These are phyloP conservation scores for Leishmania gerbilli DNA, from an alignment of 208 protist species.

Conservation along the genomic window DNA sequence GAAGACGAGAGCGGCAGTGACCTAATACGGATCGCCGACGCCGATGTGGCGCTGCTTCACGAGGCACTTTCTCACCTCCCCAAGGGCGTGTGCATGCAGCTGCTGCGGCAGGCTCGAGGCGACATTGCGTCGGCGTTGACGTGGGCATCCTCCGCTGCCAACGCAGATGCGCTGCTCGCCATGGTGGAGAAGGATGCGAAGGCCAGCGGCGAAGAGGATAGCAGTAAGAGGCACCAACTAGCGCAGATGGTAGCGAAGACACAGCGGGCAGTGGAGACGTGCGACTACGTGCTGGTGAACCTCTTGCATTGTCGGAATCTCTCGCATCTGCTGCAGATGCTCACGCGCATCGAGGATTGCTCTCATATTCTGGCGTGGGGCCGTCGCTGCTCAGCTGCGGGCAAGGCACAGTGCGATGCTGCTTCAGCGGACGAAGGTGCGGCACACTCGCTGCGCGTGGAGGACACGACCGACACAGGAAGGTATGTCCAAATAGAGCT, in stretches of 20 bases:
- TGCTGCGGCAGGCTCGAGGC: slow-evolving; percentile 26
- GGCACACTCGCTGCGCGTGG: neutral
- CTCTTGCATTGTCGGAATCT: slow-evolving; percentile 40
- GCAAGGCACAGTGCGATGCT: neutral
- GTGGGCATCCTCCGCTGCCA: slow-evolving; percentile 18
- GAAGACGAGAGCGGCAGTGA: slow-evolving; percentile 5
- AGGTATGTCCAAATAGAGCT: slow-evolving; percentile 43
- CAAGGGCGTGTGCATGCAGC: slow-evolving; percentile 28
- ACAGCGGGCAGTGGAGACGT: slow-evolving; percentile 5
- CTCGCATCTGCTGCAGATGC: slow-evolving; percentile 50
- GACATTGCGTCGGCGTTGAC: slow-evolving; percentile 22
- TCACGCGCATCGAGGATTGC: slow-evolving; percentile 76
- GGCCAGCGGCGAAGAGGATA: neutral
- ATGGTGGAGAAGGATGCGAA: slow-evolving; percentile 23
- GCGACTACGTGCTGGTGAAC: slow-evolving; percentile 55
- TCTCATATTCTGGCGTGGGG: slow-evolving; percentile 91
- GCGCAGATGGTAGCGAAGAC: slow-evolving; percentile 21
- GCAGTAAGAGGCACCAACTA: neutral
- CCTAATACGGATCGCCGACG: slow-evolving; percentile 4
- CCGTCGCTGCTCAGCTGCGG: slow-evolving; percentile 9
- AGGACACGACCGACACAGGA: slow-evolving; percentile 4
- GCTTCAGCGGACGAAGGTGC: slow-evolving; percentile 1
- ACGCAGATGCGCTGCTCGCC: slow-evolving; percentile 12
- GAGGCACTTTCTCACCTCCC: slow-evolving; percentile 35
- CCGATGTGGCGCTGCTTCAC: slow-evolving; percentile 45